phyloP scores from a whole-genome alignment of 1,284 basidiomycete species.

The Rhizoctonia solani region DNA sequence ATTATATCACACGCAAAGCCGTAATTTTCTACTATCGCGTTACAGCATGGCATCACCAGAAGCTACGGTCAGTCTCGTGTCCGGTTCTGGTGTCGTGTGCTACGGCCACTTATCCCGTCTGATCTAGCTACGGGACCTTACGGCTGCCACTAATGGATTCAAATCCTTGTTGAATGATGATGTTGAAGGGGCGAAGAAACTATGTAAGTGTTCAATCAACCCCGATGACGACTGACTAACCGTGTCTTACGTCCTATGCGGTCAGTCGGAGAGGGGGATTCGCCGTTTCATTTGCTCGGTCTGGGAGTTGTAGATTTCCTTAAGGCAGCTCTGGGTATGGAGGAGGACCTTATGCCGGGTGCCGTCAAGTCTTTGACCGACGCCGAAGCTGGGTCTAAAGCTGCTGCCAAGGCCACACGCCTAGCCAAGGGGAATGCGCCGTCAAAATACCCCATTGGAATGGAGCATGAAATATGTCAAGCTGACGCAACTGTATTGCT shows the following conservation, averaged over 20 bases:
- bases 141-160: constrained; percentile 60
- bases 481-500: constrained; percentile 71
- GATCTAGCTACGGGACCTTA: constrained; percentile 34
- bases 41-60: constrained; percentile 25
- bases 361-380: constrained; percentile 58
- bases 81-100: constrained; percentile 23
- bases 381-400: constrained; percentile 64
- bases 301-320: constrained; percentile 73
- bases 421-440: constrained; percentile 45
- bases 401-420: constrained; percentile 56
- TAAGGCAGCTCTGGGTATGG: constrained; percentile 78
- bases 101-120: neutral
- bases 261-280: constrained; percentile 52
- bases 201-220: constrained; percentile 45
- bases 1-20: neutral
- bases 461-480: constrained; percentile 73
- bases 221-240: neutral
- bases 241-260: constrained; percentile 3
- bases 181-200: constrained; percentile 55
- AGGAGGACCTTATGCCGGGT: constrained; percentile 61
- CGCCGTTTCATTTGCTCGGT: constrained; percentile 72
- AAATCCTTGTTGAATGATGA: constrained; percentile 70
- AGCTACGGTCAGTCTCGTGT: constrained; percentile 33
- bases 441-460: constrained; percentile 57
- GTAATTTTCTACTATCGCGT: constrained; percentile 5